Base-by-base conservation (phyloP, 176 grass and related monocot species). In the Ensete ventricosum region DNA sequence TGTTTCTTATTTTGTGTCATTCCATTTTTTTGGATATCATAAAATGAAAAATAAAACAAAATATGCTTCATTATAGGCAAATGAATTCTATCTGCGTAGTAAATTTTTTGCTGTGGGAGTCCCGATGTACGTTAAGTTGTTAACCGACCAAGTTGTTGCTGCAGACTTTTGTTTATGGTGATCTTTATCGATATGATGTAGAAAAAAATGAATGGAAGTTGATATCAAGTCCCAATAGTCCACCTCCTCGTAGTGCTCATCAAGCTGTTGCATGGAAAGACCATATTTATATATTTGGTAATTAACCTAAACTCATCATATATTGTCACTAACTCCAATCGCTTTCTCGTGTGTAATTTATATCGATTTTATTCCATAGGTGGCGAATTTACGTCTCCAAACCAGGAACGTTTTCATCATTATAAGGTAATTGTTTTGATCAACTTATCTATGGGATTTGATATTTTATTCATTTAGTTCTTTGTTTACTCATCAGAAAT, bases 191-290 rank as follows among this genome's bases (percentile, higher is more conserved):
- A 50, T 97, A 90, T n/a, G 88, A 97, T 80, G 90, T 97, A 54
- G 90, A 97, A 20, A 97, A 97, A 89, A 97, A 85, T 55, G 90
- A 97, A 70, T 97, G 94, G 94, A 97, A 97, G 74, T 87, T 93
- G 79, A 73, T 93, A 64, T 97, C 93, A 76, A 97, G 90, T 73
- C 93, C 93, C 55, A 97, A 97, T 82, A 97, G 94, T 80, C 94
- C 94, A 79, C 94, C 90, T 83, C 94, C 90, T 76, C 79, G 90
- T 69, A 97, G 94, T 84, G 90, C 94, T 84, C 94, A 97, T 80
- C 94, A 97, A 75, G 83, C 90, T 64, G 72, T 97, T 68, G 90
- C 94, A 53, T 97, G 88, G 94, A 93, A 93, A 85, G 90, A 97
- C 81, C 89, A 90, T 58, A 77, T 97, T 73, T 97, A 97, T 80